These are phyloP conservation scores for Gamarada debralockiae DNA, from an alignment of 495 filamentous ascomycete species.

Conservation along the genomic window DNA sequence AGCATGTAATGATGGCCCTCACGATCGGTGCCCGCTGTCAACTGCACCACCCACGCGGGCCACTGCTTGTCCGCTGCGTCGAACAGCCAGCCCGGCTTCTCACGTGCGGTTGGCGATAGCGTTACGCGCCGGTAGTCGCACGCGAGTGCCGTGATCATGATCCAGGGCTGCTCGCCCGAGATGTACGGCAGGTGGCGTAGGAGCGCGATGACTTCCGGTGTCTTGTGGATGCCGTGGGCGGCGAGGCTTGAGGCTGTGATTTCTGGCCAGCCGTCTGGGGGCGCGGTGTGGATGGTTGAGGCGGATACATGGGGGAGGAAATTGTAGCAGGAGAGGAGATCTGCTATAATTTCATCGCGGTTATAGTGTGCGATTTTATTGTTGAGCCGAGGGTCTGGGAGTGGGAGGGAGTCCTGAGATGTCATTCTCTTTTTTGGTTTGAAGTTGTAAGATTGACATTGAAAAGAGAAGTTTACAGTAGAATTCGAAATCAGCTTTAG, in stretches of 20 bases:
- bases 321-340: too few species aligned
- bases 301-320: constrained; percentile 11
- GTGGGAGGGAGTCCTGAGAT: too few species aligned
- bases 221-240: constrained; percentile 7
- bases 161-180: constrained; percentile 8
- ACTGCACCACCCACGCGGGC: constrained; percentile 21
- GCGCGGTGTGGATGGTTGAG: constrained; percentile 4
- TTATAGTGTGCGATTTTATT: too few species aligned
- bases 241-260: constrained; percentile 9
- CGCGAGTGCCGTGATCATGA: constrained; percentile 8
- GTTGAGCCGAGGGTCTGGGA: too few species aligned
- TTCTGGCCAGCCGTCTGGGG: constrained; percentile 10
- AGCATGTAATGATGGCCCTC: too few species aligned
- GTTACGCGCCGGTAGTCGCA: constrained; percentile 16
- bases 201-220: constrained; percentile 7
- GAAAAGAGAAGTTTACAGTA: too few species aligned
- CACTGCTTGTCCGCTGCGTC: constrained; percentile 9
- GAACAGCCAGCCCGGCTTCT: constrained; percentile 11
- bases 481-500: too few species aligned
- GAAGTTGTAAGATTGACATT: too few species aligned
- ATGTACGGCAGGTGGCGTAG: constrained; percentile 16
- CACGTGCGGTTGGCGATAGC: constrained; percentile 1
- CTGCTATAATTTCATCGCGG: too few species aligned
- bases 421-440: too few species aligned
- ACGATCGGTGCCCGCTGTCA: too few species aligned